A percentile compares a stretch with the other conserved stretches of the same genome.
These are phyloP conservation scores for Chlorophyllum brunneum DNA, from an alignment of 768 basidiomycete genomes.

Conservation along the genomic window DNA sequence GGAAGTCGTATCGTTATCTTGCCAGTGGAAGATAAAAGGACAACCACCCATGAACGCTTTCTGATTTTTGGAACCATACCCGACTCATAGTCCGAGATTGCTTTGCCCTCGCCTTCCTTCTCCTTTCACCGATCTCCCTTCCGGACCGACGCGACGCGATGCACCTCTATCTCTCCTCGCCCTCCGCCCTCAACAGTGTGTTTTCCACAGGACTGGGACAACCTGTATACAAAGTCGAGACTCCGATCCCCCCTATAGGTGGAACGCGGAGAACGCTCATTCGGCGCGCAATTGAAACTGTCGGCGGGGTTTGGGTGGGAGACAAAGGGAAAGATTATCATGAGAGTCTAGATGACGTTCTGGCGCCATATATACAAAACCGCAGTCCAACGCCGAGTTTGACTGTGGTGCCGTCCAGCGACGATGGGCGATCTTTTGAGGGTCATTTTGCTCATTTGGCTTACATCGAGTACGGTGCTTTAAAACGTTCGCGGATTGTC, in stretches of 20 bases:
- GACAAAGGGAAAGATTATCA: neutral
- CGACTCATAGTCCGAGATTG: too few species aligned
- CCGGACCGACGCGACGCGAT: neutral
- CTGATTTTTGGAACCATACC: too few species aligned
- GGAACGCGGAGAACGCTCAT: slow-evolving; percentile 4
- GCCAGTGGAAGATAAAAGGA: too few species aligned
- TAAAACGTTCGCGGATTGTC: slow-evolving; percentile 8
- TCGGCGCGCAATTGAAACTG: slow-evolving; percentile 6
- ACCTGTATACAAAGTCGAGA: slow-evolving; percentile 6
- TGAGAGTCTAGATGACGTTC: neutral
- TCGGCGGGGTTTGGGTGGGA: slow-evolving; percentile 6
- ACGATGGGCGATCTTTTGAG: neutral
- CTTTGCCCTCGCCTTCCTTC: too few species aligned
- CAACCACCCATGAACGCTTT: too few species aligned
- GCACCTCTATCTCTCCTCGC: slow-evolving; percentile 6
- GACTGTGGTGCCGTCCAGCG: neutral
- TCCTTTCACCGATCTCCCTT: neutral
- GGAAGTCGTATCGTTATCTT: too few species aligned
- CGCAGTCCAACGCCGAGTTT: neutral
- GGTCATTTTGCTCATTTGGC: slow-evolving; percentile 9
- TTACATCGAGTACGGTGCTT: neutral
- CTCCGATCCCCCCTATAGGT: neutral
- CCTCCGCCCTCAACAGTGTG: slow-evolving; percentile 4
- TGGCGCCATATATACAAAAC: neutral
- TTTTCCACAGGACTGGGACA: neutral